Evolutionary conservation across 2,329 filamentous ascomycete species (phyloP), one percentile per base, ranked within the genome.

Genomic region (Phaeosphaeriaceae sp.): DNA sequence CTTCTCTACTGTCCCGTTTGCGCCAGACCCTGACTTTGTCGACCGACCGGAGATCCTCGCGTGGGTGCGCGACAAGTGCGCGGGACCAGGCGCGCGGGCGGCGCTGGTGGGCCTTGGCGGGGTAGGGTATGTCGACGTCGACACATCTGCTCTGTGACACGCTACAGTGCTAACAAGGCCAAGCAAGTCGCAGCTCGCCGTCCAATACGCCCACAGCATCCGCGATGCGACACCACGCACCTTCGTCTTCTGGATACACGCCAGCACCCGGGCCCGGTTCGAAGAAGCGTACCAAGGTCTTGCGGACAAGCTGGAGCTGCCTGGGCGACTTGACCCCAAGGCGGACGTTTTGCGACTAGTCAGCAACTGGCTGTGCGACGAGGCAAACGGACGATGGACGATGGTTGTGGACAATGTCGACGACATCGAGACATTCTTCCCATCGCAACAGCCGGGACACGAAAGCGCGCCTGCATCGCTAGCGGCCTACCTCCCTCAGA

Each of bases 231-330:
- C 45, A 13, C 60, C 61, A 11, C 16, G 54, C 3, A 62, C 38
- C 3, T 64, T 46, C 21, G 54, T 68, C 2, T 63, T 71, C 46
- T 72, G 67, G 67, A 40, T 71, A 2, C 45, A 64, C 38, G 67
- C 66, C 2, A 56, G 58, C 42, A 52, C 35, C 16, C 15, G 18
- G 16, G 42, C 58, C 11, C 44, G 56, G 9, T 50, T 61, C 36
- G 47, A 62, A 26, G 6, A 54, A 46, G 48, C 37, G 13, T 56
- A 50, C 21, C 9, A 42, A 45, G 45, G 44, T 17, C 49, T 62
- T 21, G 58, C 59, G 8, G 40, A 56, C 32, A 23, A n/a, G 20
- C 32, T 60, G 7, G 34, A 51, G 42, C 39, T 60, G 8, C 37
- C 49, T 21, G 46, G 46, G 13, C 38, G 54, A n/a, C 15, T 46